phyloP scores from a whole-genome alignment of 164 flowering plant species.

The Sedum album region DNA sequence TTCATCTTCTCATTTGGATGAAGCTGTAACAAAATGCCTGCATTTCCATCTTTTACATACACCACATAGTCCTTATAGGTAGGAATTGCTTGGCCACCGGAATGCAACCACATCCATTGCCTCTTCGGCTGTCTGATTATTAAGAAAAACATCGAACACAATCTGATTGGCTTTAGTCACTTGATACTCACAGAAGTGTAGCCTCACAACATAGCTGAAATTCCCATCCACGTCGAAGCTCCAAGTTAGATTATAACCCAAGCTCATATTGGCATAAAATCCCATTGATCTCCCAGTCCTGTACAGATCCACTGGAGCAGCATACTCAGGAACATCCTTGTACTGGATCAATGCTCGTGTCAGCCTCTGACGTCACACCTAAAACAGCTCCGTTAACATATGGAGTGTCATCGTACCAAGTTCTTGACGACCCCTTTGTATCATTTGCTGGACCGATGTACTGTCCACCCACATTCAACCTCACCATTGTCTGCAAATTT shows the following conservation, averaged over 20 bases:
- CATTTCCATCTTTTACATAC: slow-evolving; percentile 25
- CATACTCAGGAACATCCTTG: slow-evolving; percentile 15
- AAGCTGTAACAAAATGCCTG: slow-evolving; percentile 34
- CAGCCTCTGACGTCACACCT: slow-evolving; percentile 20
- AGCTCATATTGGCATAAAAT: slow-evolving; percentile 9
- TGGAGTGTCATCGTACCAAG: slow-evolving; percentile 35
- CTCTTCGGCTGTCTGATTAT: slow-evolving; percentile 47
- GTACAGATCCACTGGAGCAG: slow-evolving; percentile 34
- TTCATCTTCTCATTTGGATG: slow-evolving; percentile 25
- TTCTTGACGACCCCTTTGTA: slow-evolving; percentile 25
- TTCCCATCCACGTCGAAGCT: slow-evolving; percentile 30
- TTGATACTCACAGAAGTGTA: slow-evolving; percentile 45
- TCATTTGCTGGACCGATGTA: slow-evolving; percentile 53
- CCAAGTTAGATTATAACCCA: slow-evolving; percentile 41
- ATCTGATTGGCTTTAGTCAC: slow-evolving; percentile 32
- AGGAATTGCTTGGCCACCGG: slow-evolving; percentile 31
- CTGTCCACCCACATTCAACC: slow-evolving; percentile 76
- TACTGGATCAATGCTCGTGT: slow-evolving; percentile 14
- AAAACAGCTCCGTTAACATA: slow-evolving; percentile 26
- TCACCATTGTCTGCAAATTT: slow-evolving; percentile 45
- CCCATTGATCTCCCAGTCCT: slow-evolving; percentile 36
- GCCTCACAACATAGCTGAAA: slow-evolving; percentile 37
- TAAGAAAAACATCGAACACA: slow-evolving; percentile 50
- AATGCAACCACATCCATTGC: slow-evolving; percentile 47
- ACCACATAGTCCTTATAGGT: slow-evolving; percentile 44